Evolutionary conservation across 768 basidiomycete species (phyloP).

Genomic region (Calocera cornea): DNA sequence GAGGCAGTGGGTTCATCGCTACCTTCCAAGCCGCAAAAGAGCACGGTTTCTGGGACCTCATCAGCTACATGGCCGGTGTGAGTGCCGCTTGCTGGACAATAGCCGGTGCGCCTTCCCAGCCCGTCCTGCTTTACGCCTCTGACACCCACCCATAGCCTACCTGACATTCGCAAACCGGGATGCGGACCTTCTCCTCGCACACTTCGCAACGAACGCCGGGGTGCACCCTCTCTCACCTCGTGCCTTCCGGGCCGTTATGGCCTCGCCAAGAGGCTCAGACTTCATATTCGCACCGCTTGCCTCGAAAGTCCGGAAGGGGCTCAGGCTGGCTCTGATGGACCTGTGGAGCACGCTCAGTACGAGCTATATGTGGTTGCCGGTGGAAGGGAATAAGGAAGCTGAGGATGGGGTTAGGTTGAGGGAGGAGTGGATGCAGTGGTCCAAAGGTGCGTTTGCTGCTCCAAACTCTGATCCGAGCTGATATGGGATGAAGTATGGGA

Average conservation of each 20-base stretch:
- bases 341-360: neutral
- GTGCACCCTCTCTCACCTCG: neutral
- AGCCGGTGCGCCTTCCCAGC: neutral
- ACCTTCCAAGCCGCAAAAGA: neutral
- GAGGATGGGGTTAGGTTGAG: neutral
- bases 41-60: neutral
- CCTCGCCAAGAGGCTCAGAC: neutral
- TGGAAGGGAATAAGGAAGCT: neutral
- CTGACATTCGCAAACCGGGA: neutral
- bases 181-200: neutral
- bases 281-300: neutral
- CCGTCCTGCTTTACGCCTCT: neutral
- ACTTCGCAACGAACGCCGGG: neutral
- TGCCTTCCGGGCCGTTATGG: neutral
- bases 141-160: neutral
- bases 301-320: neutral
- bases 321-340: neutral
- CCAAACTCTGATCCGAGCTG: neutral
- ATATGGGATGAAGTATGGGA: neutral
- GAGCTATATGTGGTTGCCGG: neutral
- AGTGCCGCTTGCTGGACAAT: slow-evolving; percentile 2
- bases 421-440: neutral
- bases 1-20: neutral
- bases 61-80: neutral
- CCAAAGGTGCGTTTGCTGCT: neutral